A percentile compares a stretch with the other conserved stretches of the same genome.
These are phyloP conservation scores for Sclerotinia minor DNA, from an alignment of 2,329 filamentous ascomycete genomes.

Conservation along the genomic window DNA sequence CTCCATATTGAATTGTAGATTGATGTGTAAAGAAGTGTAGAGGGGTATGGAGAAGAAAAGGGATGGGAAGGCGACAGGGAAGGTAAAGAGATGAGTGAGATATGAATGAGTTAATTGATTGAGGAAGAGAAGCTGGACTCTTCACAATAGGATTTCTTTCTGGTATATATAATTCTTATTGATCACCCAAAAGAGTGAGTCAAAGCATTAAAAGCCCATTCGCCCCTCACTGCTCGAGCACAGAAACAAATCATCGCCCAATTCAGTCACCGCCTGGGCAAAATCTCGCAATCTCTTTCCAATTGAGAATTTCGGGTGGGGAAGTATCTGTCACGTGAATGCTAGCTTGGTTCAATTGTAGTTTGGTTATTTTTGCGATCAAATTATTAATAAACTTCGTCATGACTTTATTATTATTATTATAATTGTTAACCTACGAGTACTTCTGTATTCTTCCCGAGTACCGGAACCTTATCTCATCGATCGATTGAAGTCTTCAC, in stretches of 20 bases:
- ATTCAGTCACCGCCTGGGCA: conserved; percentile 12
- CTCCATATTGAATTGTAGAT: conserved; percentile 42
- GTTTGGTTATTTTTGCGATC: no score
- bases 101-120: neutral
- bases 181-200: conserved; percentile 9
- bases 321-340: no score
- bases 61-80: neutral
- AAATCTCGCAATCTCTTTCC: conserved; percentile 30
- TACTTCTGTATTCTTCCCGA: no score
- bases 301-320: no score
- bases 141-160: neutral
- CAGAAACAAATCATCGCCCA: neutral
- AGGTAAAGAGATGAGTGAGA: neutral
- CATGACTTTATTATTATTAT: conserved; percentile 1
- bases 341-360: no score
- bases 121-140: no score
- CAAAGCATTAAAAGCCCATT: neutral
- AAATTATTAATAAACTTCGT: conserved; percentile 9
- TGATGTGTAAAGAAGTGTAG: conserved; percentile 26
- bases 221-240: conserved; percentile 19
- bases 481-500: no score
- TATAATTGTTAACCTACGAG: no score
- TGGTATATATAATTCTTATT: conserved; percentile 10
- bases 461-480: no score
- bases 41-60: neutral